phyloP scores from a whole-genome alignment of 2,329 filamentous ascomycete species.

The Graphilbum sp. region DNA sequence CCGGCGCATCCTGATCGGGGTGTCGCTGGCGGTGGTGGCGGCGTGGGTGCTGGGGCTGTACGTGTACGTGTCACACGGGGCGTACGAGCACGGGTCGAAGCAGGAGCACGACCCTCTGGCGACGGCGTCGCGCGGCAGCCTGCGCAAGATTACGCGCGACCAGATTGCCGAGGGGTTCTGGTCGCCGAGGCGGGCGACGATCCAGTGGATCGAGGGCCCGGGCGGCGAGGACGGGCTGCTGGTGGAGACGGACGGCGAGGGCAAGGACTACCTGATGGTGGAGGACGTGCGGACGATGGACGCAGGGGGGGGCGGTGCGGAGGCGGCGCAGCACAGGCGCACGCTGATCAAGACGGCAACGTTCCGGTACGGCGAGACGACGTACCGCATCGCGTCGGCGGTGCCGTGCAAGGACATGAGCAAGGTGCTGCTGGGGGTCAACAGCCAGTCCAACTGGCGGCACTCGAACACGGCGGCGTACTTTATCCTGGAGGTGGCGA shows the following conservation, averaged over 20 bases:
- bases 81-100: conserved; percentile 46
- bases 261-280: conserved; percentile 65
- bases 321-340: conserved; percentile 29
- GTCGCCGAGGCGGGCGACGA: conserved; percentile 43
- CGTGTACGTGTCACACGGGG: conserved; percentile 47
- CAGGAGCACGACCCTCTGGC: conserved; percentile 54
- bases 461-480: conserved; percentile 78
- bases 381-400: conserved; percentile 40
- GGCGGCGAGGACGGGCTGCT: conserved; percentile 70
- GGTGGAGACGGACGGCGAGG: conserved; percentile 48
- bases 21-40: conserved; percentile 42
- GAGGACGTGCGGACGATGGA: conserved; percentile 57
- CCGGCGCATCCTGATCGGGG: conserved; percentile 44
- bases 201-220: conserved; percentile 62
- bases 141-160: conserved; percentile 57
- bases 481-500: conserved; percentile 81
- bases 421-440: conserved; percentile 69
- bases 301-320: neutral
- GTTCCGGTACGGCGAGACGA: conserved; percentile 43
- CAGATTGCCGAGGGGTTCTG: conserved; percentile 53
- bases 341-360: conserved; percentile 56
- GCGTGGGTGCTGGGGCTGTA: conserved; percentile 54
- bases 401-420: conserved; percentile 72
- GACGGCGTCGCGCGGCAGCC: conserved; percentile 40
- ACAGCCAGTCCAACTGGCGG: conserved; percentile 64